These are phyloP conservation scores for Phytophthora sansomeana DNA, from an alignment of 352 stramenopile genomes.

Conservation along the genomic window DNA sequence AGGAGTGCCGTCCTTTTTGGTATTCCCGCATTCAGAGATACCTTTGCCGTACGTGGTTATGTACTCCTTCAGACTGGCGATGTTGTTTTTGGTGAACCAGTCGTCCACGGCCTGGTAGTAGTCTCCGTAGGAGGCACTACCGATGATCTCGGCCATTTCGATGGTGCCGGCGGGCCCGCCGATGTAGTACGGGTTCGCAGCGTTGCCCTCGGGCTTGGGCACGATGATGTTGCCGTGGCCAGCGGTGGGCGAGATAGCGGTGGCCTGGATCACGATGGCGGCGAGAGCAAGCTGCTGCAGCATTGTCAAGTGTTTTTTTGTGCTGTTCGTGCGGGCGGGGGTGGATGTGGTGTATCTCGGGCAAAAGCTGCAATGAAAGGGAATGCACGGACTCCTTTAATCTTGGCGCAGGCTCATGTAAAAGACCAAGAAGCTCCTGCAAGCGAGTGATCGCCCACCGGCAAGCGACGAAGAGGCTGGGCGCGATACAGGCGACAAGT, in stretches of 20 bases:
- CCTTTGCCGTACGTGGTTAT: conserved; percentile 27
- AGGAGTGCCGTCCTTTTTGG: conserved; percentile 29
- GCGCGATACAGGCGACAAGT: neutral
- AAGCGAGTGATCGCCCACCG: neutral
- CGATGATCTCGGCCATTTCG: conserved; percentile 36
- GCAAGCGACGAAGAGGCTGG: neutral
- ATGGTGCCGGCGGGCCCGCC: conserved; percentile 36
- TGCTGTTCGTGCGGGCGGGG: neutral
- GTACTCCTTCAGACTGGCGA: conserved; percentile 41
- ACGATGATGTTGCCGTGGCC: conserved; percentile 42
- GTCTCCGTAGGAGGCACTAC: conserved; percentile 28
- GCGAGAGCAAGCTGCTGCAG: conserved; percentile 28
- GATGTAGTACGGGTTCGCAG: conserved; percentile 27
- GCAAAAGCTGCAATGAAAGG: conserved; percentile 32
- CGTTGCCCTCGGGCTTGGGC: conserved; percentile 29
- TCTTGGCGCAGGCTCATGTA: conserved; percentile 11
- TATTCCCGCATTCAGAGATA: conserved; percentile 39
- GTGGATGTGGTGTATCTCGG: neutral
- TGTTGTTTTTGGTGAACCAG: conserved; percentile 42
- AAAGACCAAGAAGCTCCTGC: conserved; percentile 2
- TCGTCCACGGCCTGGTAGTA: conserved; percentile 36
- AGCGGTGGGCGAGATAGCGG: conserved; percentile 9
- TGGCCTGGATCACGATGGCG: conserved; percentile 23
- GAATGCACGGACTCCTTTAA: conserved; percentile 9
- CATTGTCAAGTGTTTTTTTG: conserved; percentile 16